Evolutionary conservation across 192 early-diverging fungal genomes (phyloP).

Genomic region (Coemansia sp.): DNA sequence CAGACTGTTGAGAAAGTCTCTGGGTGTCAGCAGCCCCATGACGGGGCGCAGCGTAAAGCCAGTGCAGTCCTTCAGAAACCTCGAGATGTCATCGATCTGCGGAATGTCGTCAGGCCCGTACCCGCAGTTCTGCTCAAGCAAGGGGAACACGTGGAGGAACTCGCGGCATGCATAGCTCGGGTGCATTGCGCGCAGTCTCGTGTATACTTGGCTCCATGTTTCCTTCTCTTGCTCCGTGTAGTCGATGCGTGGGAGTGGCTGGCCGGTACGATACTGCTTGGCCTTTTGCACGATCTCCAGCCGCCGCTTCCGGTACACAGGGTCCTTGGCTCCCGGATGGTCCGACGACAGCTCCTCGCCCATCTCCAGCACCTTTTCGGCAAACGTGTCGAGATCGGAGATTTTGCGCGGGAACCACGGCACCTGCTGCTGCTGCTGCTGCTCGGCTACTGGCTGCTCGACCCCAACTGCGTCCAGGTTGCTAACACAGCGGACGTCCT

Average conservation of each 20-base stretch:
- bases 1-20: slow-evolving; percentile 94
- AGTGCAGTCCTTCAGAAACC: slow-evolving; percentile 89
- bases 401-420: slow-evolving; percentile 97
- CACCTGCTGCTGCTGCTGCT: slow-evolving; percentile 30
- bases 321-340: slow-evolving; percentile 91
- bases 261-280: slow-evolving; percentile 71
- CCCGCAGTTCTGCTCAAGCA: slow-evolving; percentile 87
- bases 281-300: slow-evolving; percentile 82
- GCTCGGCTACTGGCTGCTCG: neutral
- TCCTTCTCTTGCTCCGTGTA: slow-evolving; percentile 78
- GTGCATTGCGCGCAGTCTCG: slow-evolving; percentile 72
- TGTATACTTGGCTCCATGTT: slow-evolving; percentile 84
- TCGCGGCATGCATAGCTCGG: slow-evolving; percentile 89
- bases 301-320: slow-evolving; percentile 78
- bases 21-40: slow-evolving; percentile 86
- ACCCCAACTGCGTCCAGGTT: slow-evolving; percentile 4
- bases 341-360: slow-evolving; percentile 86
- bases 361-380: slow-evolving; percentile 88
- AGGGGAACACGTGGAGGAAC: slow-evolving; percentile 84
- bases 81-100: slow-evolving; percentile 84
- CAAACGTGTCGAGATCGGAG: slow-evolving; percentile 87
- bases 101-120: slow-evolving; percentile 84
- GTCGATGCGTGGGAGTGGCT: slow-evolving; percentile 74
- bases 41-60: slow-evolving; percentile 94
- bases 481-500: slow-evolving; percentile 60